A percentile compares a stretch with the other conserved stretches of the same genome.
These are phyloP conservation scores for Parasitella parasitica DNA, from an alignment of 371 early-diverging fungal species.

Conservation along the genomic window DNA sequence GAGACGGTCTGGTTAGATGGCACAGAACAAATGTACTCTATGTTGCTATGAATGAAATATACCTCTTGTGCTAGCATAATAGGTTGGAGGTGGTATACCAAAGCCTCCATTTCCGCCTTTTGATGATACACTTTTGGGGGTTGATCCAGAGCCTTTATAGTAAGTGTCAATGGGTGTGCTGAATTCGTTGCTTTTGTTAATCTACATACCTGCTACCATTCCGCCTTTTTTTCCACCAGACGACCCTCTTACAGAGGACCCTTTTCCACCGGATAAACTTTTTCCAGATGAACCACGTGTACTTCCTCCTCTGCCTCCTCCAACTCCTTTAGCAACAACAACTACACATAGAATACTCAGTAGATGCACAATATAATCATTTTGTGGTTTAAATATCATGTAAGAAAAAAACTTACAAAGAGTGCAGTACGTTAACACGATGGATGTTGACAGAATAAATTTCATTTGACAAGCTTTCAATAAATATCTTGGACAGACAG, in stretches of 20 bases:
- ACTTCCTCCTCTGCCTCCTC: constrained; percentile 22
- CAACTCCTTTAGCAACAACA: constrained; percentile 28
- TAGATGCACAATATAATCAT: background rate
- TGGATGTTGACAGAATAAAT: constrained; percentile 1
- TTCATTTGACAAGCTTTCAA: too few relatives aligned
- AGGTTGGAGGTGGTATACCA: constrained; percentile 12
- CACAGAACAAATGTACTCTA: background rate
- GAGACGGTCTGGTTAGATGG: too few relatives aligned
- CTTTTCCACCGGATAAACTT: constrained; percentile 15
- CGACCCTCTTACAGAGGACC: constrained; percentile 5
- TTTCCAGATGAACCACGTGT: constrained; percentile 22
- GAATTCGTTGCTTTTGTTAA: too few relatives aligned
- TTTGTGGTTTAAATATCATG: background rate
- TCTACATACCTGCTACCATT: constrained; percentile 7
- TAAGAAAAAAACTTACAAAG: constrained; percentile 17
- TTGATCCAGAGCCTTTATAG: constrained; percentile 7
- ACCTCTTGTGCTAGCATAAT: constrained; percentile 32
- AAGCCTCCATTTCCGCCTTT: constrained; percentile 45
- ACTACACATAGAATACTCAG: constrained; percentile 4
- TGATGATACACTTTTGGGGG: constrained; percentile 20
- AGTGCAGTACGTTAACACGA: constrained; percentile 12
- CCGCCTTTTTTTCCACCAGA: background rate
- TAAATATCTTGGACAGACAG: too few relatives aligned
- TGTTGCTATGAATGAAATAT: background rate
- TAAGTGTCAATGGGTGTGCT: too few relatives aligned